phyloP scores from a whole-genome alignment of 305 asterid species.

The Solanum hybrid region DNA sequence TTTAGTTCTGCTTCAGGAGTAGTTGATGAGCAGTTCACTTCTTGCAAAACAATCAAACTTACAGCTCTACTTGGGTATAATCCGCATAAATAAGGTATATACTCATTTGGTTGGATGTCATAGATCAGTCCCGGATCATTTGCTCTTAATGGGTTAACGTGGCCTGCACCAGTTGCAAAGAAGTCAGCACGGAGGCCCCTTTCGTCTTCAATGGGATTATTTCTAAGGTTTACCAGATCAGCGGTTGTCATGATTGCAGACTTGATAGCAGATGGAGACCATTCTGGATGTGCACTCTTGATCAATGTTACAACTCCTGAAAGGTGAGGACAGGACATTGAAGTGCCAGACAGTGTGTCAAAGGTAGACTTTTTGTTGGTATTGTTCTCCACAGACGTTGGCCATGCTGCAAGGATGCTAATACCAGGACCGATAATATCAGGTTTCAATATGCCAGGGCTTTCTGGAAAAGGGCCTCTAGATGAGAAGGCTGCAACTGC shows the following conservation, averaged over 20 bases:
- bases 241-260: slow-evolving; percentile 3
- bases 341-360: slow-evolving; percentile 3
- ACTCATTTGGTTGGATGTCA: slow-evolving; percentile 6
- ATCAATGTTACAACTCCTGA: slow-evolving; percentile 1
- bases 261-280: slow-evolving; percentile 7
- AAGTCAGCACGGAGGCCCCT: neutral
- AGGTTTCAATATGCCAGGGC: slow-evolving; percentile 8
- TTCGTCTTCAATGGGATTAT: neutral
- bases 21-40: slow-evolving; percentile 1
- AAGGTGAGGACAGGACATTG: slow-evolving; percentile 12
- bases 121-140: slow-evolving; percentile 7
- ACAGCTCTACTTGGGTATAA: neutral
- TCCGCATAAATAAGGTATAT: neutral
- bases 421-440: slow-evolving; percentile 5
- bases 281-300: neutral
- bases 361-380: neutral
- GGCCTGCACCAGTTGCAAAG: slow-evolving; percentile 3
- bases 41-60: neutral
- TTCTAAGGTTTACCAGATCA: neutral
- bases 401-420: slow-evolving; percentile 2
- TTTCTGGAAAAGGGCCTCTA: neutral
- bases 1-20: slow-evolving; percentile 8
- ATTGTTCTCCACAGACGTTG: neutral
- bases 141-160: slow-evolving; percentile 5
- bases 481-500: neutral